A percentile compares a stretch with the other conserved stretches of the same genome.
Conservation (phyloP, 192 early-diverging fungal genomes). For the Coemansia sp. region DNA sequence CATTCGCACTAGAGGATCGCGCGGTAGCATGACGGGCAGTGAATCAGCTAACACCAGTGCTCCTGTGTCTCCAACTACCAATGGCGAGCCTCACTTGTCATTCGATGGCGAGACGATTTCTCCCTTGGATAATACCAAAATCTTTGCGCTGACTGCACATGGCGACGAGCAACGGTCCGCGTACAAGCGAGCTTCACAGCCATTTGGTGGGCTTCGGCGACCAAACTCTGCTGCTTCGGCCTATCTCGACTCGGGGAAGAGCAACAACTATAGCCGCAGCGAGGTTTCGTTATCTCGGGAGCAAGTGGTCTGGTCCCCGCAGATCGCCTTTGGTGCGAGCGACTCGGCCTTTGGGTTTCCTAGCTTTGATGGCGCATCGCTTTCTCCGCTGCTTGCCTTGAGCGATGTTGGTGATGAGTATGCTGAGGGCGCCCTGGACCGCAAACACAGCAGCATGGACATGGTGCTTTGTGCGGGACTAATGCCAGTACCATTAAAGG, state of each 20-base stretch:
- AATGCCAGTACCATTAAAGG: background rate
- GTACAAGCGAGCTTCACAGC: constrained; percentile 9
- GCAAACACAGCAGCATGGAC: background rate
- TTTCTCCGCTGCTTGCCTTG: constrained; percentile 6
- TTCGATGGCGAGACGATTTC: constrained; percentile 43
- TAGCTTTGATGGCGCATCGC: constrained; percentile 1
- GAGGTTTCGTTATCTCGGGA: constrained; percentile 40
- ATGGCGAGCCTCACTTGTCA: constrained; percentile 32
- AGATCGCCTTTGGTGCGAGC: constrained; percentile 22
- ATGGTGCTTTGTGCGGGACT: background rate
- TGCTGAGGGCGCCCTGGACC: background rate
- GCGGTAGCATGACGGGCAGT: constrained; percentile 26
- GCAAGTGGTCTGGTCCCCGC: constrained; percentile 52
- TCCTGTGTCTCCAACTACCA: constrained; percentile 24
- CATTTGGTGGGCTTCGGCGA: constrained; percentile 18
- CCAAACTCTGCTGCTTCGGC: constrained; percentile 14
- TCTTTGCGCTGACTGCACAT: constrained; percentile 25
- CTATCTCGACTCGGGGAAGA: constrained; percentile 17
- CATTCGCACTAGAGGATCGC: constrained; percentile 22
- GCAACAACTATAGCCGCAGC: constrained; percentile 23
- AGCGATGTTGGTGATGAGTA: constrained; percentile 27
- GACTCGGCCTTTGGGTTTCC: constrained; percentile 23
- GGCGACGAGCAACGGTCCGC: constrained; percentile 6
- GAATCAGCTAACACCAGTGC: constrained; percentile 20
- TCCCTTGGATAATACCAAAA: constrained; percentile 17